Conservation (phyloP, 2,329 filamentous ascomycete species). For the Aspergillus unguis region DNA sequence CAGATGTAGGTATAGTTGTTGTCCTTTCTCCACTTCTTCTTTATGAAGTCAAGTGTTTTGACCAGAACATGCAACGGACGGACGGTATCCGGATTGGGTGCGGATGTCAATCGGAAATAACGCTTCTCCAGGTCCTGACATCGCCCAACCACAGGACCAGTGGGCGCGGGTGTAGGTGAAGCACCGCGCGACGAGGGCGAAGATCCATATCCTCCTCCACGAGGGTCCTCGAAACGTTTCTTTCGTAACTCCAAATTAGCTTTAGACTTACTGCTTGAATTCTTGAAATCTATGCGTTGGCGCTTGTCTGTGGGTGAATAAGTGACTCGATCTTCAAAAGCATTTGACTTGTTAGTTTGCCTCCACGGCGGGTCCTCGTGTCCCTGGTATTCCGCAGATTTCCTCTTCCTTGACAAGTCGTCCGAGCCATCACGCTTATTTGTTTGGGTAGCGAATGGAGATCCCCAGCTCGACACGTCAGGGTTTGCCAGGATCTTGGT, state of each 20-base stretch:
- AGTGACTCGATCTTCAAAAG: constrained; percentile 73
- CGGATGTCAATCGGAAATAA: constrained; percentile 88
- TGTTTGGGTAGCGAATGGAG: constrained; percentile 19
- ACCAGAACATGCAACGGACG: constrained; percentile 77
- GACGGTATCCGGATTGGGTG: constrained; percentile 83
- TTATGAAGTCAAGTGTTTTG: constrained; percentile 81
- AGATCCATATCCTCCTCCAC: constrained; percentile 37
- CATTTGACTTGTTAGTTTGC: constrained; percentile 60
- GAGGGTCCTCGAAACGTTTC: constrained; percentile 70
- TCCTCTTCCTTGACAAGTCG: constrained; percentile 68
- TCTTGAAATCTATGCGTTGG: constrained; percentile 49
- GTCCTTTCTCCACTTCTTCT: constrained; percentile 91
- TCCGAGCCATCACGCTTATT: constrained; percentile 24
- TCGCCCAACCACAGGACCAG: constrained; percentile 76
- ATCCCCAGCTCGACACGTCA: constrained; percentile 38
- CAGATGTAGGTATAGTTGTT: constrained; percentile 97
- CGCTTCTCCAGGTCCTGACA: constrained; percentile 84
- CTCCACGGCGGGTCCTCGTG: constrained; percentile 67
- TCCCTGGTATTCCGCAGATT: constrained; percentile 65
- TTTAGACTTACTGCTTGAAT: constrained; percentile 89
- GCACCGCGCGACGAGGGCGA: constrained; percentile 45
- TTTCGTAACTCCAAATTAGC: constrained; percentile 83
- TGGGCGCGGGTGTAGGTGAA: constrained; percentile 45
- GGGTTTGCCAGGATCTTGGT: constrained; percentile 47
- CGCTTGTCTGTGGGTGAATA: constrained; percentile 55